Evolutionary conservation across 2,329 filamentous ascomycete genomes (phyloP), one percentile per base, ranked within the genome.

Genomic region (Chaetomium sp.): DNA sequence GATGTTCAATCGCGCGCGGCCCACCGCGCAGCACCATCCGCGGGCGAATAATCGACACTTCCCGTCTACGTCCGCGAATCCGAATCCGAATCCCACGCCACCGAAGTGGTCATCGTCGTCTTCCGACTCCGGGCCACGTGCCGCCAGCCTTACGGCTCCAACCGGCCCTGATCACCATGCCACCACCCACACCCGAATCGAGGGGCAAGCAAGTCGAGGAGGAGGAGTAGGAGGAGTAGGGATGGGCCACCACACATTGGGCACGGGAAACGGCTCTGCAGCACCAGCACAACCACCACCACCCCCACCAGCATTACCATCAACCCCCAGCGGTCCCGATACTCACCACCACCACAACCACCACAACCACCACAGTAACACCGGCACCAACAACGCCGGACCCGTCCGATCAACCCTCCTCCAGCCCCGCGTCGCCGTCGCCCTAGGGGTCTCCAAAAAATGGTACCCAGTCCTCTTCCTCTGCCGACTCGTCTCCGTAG

Each of bases 341-440:
- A 27, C 19, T 3, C 19, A 27, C 19, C 19, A 27, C 3, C 19
- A 27, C 19, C 19, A 27, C 19, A 27, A 27, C 19, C 19, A 27
- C 19, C 19, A 27, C 19, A 27, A 27, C 19, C 19, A 27, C 19
- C 52, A 46, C 33, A 48, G 40, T 36, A 12, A 5, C 19, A 27
- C 42, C 1, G 52, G 35, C 19, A 2, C 49, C 45, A 14, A 46
- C 8, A 34, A 27, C 50, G n/a, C 38, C 33, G 53, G 52, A 32
- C 55, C 61, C 3, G 64, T 64, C 6, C 63, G 62, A 10, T 67
- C 69, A 7, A 67, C 79, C 12, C 74, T 85, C 52, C 76, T 90
- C 44, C 87, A 91, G 66, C 88, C 88, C 10, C 87, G 88, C 54
- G 83, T 92, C 54, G 88, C 88, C 60, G 87, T 91, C 64, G 80